A percentile compares a stretch with the other conserved stretches of the same genome.
These are phyloP conservation scores for Globisporangium cylindrosporum DNA, from an alignment of 352 stramenopile species.

Conservation along the genomic window DNA sequence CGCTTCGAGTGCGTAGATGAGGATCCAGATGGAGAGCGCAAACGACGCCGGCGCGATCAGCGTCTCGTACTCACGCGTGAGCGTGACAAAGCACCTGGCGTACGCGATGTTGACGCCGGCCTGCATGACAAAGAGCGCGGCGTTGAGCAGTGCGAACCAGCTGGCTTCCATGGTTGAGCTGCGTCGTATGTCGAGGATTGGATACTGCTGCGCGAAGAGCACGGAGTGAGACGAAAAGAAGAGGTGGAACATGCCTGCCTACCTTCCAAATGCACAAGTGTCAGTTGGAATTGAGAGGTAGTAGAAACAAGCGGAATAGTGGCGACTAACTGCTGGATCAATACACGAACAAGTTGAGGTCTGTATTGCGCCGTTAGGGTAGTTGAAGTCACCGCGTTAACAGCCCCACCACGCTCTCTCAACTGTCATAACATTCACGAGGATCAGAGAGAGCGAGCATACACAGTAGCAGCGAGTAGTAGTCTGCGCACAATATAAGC, in stretches of 20 bases:
- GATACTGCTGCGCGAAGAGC: conserved; percentile 10
- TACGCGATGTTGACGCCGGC: conserved; percentile 67
- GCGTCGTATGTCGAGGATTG: conserved; percentile 7
- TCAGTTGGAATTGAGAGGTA: neutral
- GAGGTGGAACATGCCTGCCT: conserved; percentile 13
- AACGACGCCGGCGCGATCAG: conserved; percentile 68
- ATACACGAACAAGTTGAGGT: neutral
- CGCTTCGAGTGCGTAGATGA: conserved; percentile 64
- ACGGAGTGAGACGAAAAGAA: conserved; percentile 18
- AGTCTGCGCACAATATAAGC: neutral
- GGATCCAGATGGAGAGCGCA: conserved; percentile 60
- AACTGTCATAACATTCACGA: conserved; percentile 10
- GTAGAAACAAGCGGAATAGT: neutral
- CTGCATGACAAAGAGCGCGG: conserved; percentile 54
- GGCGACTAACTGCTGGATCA: conserved; percentile 7
- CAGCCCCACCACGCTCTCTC: neutral
- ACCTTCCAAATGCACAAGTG: conserved; percentile 2
- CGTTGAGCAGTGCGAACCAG: conserved; percentile 58
- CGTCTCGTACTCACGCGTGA: conserved; percentile 63
- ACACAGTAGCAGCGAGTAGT: neutral
- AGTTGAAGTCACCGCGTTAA: neutral
- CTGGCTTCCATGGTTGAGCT: conserved; percentile 40
- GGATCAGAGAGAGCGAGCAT: neutral
- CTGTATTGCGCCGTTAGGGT: conserved; percentile 8
- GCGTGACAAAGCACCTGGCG: conserved; percentile 45